phyloP scores from a whole-genome alignment of 495 filamentous ascomycete species.

The Neurospora terricola region DNA sequence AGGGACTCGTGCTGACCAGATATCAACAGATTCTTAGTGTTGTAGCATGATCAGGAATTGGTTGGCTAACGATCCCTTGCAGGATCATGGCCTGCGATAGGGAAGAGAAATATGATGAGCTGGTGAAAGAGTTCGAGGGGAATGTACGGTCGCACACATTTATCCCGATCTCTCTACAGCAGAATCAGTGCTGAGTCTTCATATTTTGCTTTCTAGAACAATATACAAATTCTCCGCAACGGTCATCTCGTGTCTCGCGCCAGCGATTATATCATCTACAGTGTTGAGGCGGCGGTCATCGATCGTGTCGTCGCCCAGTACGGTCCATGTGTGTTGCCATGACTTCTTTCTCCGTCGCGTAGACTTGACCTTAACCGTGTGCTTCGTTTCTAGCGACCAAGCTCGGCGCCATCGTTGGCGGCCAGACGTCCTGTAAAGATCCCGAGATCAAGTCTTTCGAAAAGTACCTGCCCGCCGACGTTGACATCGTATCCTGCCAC shows the following conservation, averaged over 20 bases:
- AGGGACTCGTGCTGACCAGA: conserved; percentile 12
- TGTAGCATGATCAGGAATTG: conserved; percentile 3
- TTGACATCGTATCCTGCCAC: conserved; percentile 93
- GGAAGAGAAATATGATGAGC: conserved; percentile 67
- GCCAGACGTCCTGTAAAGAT: conserved; percentile 96
- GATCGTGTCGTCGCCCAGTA: conserved; percentile 73
- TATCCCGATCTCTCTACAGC: conserved; percentile 17
- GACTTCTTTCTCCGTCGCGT: conserved; percentile 4
- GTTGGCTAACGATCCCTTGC: conserved; percentile 7
- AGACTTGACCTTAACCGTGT: conserved; percentile 5
- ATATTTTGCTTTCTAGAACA: conserved; percentile 40
- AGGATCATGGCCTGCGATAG: conserved; percentile 94
- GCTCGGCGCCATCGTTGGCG: conserved; percentile 85
- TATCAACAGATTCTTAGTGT: background rate
- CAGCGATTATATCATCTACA: conserved; percentile 97
- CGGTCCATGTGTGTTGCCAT: conserved; percentile 69
- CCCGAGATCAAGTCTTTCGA: conserved; percentile 94
- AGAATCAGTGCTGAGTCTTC: conserved; percentile 46
- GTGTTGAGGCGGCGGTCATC: conserved; percentile 87
- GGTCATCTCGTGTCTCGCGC: conserved; percentile 88
- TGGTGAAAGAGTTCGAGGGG: conserved; percentile 68
- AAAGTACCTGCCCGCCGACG: conserved; percentile 72
- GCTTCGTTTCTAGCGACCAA: conserved; percentile 61
- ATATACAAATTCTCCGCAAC: conserved; percentile 73
- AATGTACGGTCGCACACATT: conserved; percentile 41